Evolutionary conservation across 805 yeast species (phyloP), one percentile per base, ranked within the genome.

Genomic region (Yarrowia osloensis): DNA sequence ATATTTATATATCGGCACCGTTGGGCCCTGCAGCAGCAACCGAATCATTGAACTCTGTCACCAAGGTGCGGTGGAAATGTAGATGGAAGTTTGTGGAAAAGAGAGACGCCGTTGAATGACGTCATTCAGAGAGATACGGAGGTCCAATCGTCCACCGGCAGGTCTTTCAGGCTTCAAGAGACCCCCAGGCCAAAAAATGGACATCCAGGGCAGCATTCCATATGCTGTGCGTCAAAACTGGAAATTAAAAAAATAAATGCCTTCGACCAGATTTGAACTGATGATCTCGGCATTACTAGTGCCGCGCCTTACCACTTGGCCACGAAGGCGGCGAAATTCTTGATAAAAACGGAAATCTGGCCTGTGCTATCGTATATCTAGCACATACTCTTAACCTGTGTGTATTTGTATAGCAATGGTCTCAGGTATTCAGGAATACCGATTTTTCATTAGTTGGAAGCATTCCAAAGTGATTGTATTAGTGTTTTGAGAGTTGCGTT

Each of bases 231-330:
- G n/a, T n/a, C n/a, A n/a, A n/a, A n/a, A n/a, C n/a, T n/a, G n/a
- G n/a, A n/a, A n/a, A n/a, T n/a, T n/a, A 4, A 50, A 50, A 55
- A 57, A 57, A 13, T 6, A 28, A 26, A 5, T 57, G 63, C 63
- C 63, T 57, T 57, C 63, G 63, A 40, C 63, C 63, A 57, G 63
- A 57, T 57, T 57, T 57, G 63, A 57, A 57, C 63, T 57, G 63
- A 57, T 40, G 63, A 57, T 57, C 63, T 57, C 63, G 15, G 63
- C 63, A 57, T 57, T 57, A 57, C 63, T 57, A 57, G 63, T 57
- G 63, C 63, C 15, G 63, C 63, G 63, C 63, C 63, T 57, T 57
- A 57, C 63, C 63, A 57, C 63, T 57, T 57, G 63, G 63, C 63
- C 63, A 57, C 63, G 63, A 57, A 57, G 63, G 63, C 63, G 7